Percentiles rank a stretch among this genome's conserved stretches.
These are phyloP conservation scores for Heliamphora exappendiculata DNA, from an alignment of 148 eudicot genomes.

Conservation along the genomic window DNA sequence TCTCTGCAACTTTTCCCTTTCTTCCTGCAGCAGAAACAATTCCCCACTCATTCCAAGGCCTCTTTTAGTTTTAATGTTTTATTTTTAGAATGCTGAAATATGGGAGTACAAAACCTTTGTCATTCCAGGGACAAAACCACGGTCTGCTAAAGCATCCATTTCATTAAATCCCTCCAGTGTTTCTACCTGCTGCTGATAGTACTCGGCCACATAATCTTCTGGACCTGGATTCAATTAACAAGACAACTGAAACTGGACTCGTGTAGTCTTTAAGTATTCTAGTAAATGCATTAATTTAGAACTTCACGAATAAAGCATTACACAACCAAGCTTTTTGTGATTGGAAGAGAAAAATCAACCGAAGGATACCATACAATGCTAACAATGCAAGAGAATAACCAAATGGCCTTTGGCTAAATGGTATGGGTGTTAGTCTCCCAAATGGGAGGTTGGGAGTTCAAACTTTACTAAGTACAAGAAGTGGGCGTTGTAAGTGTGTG, in stretches of 20 bases:
- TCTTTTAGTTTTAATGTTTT: background rate
- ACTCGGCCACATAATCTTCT: conserved; percentile 78
- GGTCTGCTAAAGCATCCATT: conserved; percentile 81
- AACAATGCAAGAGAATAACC: background rate
- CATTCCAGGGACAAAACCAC: conserved; percentile 77
- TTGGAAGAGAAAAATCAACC: background rate
- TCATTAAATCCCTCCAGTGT: conserved; percentile 76
- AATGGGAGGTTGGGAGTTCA: too few relatives aligned
- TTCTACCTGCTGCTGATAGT: conserved; percentile 80
- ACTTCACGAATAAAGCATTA: background rate
- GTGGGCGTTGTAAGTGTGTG: too few relatives aligned
- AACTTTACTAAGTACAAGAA: too few relatives aligned
- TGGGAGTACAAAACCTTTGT: conserved; percentile 37
- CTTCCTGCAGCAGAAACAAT: conserved; percentile 45
- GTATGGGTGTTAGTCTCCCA: too few relatives aligned
- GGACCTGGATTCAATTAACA: conserved; percentile 33
- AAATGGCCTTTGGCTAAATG: too few relatives aligned
- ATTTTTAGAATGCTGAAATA: background rate
- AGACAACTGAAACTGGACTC: background rate
- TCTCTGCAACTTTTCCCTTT: conserved; percentile 57
- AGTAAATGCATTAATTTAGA: background rate
- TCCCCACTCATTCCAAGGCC: conserved; percentile 7
- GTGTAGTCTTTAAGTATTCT: background rate
- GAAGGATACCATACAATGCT: background rate
- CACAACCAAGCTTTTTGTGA: background rate